Percentiles rank a stretch among this genome's conserved stretches.
These are phyloP conservation scores for Hericium coralloides DNA, from an alignment of 768 basidiomycete species.

Conservation along the genomic window DNA sequence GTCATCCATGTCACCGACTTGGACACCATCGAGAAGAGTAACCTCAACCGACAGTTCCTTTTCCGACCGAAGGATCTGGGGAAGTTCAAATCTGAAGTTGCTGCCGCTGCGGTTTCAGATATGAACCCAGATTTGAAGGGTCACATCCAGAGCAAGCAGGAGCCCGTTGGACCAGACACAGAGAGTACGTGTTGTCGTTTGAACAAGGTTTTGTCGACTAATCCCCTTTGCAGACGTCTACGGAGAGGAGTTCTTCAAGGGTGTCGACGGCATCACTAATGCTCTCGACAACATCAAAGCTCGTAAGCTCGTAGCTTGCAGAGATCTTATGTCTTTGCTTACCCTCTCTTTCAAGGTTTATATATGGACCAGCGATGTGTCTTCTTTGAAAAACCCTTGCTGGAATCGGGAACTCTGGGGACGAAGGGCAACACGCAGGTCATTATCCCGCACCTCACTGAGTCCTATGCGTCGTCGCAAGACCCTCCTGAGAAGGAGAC, in stretches of 20 bases:
- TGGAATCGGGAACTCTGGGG: conserved; percentile 96
- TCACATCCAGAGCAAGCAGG: conserved; percentile 83
- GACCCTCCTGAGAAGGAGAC: conserved; percentile 98
- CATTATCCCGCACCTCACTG: conserved; percentile 86
- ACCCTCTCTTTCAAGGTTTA: conserved; percentile 41
- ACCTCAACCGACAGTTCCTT: conserved; percentile 95
- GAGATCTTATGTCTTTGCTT: conserved; percentile 1
- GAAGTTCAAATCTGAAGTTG: conserved; percentile 95
- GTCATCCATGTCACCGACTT: conserved; percentile 90
- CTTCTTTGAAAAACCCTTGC: conserved; percentile 89
- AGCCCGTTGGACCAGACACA: conserved; percentile 86
- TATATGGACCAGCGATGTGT: conserved; percentile 99
- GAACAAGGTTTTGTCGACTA: neutral
- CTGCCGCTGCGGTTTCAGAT: conserved; percentile 80
- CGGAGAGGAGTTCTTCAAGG: conserved; percentile 78
- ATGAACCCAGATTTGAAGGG: conserved; percentile 92
- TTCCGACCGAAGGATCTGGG: conserved; percentile 95
- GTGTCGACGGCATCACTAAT: conserved; percentile 91
- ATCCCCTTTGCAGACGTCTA: conserved; percentile 39
- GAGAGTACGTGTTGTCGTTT: conserved; percentile 61
- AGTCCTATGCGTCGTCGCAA: conserved; percentile 96
- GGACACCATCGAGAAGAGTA: conserved; percentile 99
- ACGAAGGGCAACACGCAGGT: conserved; percentile 98
- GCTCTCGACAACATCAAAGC: conserved; percentile 96
- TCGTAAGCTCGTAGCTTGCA: conserved; percentile 41